These are phyloP conservation scores for Dendrothele bispora DNA, from an alignment of 768 basidiomycete genomes.

Conservation along the genomic window DNA sequence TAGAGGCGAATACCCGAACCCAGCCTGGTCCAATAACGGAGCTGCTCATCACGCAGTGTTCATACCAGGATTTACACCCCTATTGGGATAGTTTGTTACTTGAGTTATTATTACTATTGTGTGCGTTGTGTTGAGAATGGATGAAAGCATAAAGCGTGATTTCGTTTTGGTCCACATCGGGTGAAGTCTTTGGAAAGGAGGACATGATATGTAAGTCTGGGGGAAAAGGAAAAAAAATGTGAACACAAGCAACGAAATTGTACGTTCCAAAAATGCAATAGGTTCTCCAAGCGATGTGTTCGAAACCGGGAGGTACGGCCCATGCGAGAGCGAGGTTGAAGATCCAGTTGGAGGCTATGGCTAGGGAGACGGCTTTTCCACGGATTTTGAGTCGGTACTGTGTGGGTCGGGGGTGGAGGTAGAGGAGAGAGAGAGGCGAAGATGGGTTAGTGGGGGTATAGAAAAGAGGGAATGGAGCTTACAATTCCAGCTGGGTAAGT, in stretches of 20 bases:
- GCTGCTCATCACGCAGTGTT: no score
- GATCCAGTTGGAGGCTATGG: slow-evolving; percentile 56
- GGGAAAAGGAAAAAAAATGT: slow-evolving; percentile 78
- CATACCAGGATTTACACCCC: no score
- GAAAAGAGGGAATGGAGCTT: slow-evolving; percentile 45
- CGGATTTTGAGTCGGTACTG: slow-evolving; percentile 64
- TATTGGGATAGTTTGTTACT: no score
- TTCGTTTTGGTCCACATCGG: no score
- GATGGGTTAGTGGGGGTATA: not conserved
- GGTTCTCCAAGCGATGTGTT: slow-evolving; percentile 67
- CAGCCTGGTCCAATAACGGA: no score
- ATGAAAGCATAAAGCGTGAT: no score
- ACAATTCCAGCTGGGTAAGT: slow-evolving; percentile 35
- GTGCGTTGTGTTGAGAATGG: no score
- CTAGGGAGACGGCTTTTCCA: slow-evolving; percentile 58
- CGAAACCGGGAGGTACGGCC: slow-evolving; percentile 71
- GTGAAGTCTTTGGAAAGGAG: no score
- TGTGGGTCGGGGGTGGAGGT: no score
- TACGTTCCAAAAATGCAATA: slow-evolving; percentile 80
- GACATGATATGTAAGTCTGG: no score
- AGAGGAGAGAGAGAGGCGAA: not conserved
- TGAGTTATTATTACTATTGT: no score
- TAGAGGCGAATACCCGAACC: no score
- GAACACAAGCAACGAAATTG: slow-evolving; percentile 71
- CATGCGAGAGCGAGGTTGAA: slow-evolving; percentile 78